phyloP scores from a whole-genome alignment of 164 flowering plant species.

The Nymphaea colorata region DNA sequence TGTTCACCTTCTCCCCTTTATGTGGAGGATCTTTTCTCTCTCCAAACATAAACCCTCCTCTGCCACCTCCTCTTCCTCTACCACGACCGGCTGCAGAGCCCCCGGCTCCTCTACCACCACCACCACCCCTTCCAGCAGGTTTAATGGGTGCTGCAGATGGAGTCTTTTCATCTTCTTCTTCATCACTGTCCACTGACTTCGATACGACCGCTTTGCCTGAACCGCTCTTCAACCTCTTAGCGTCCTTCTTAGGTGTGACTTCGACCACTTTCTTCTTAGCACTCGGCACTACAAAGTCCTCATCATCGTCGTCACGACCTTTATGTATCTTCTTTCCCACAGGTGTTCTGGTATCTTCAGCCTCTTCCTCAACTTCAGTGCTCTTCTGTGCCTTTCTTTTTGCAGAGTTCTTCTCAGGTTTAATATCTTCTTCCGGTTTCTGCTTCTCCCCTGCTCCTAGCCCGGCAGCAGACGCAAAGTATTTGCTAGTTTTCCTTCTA shows the following conservation, averaged over 20 bases:
- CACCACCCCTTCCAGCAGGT: constrained; percentile 44
- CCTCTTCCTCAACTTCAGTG: constrained; percentile 12
- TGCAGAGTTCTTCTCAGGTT: constrained; percentile 21
- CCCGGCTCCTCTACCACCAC: constrained; percentile 18
- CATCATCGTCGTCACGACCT: constrained; percentile 56
- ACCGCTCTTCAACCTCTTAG: constrained; percentile 9
- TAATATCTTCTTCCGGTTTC: constrained; percentile 37
- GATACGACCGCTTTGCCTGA: constrained; percentile 36
- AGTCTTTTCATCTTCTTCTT: constrained; percentile 27
- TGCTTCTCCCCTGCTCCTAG: constrained; percentile 8
- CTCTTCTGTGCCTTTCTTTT: constrained; percentile 39
- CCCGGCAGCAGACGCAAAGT: constrained; percentile 37
- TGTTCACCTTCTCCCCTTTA: constrained; percentile 83
- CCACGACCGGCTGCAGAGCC: constrained; percentile 17
- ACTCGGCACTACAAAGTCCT: constrained; percentile 43
- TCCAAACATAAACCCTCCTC: constrained; percentile 93
- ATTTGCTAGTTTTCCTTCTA: constrained; percentile 84
- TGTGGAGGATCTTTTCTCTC: constrained; percentile 98
- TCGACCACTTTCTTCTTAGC: constrained; percentile 23
- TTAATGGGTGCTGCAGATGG: constrained; percentile 14
- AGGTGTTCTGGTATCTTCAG: constrained; percentile 23
- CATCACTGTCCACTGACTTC: constrained; percentile 32
- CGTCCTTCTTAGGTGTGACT: constrained; percentile 27
- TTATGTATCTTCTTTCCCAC: constrained; percentile 40
- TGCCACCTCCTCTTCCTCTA: constrained; percentile 75